Percentiles rank a stretch among this genome's conserved stretches.
Evolutionary conservation across 2,329 filamentous ascomycete species (phyloP).

Genomic region (Beauveria sp.): DNA sequence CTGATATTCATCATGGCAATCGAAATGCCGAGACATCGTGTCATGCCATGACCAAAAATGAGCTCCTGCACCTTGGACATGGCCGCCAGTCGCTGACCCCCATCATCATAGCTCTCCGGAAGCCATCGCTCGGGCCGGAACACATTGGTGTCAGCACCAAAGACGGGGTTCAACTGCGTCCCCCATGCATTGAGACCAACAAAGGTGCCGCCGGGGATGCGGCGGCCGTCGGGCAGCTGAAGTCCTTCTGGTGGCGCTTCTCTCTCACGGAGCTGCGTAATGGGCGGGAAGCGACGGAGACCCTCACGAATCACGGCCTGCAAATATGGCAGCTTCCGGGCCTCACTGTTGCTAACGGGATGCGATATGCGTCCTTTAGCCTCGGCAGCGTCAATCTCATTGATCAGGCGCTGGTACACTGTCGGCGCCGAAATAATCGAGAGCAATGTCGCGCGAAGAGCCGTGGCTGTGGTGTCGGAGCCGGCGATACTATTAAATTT

Average conservation of each 20-base stretch:
- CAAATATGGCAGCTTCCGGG: not conserved
- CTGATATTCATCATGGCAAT: slow-evolving; percentile 3
- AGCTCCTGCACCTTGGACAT: not conserved
- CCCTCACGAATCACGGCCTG: not conserved
- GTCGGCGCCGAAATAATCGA: not conserved
- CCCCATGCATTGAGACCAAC: not conserved
- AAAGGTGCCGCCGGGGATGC: not conserved
- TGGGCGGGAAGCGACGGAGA: not conserved
- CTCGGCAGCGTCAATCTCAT: not conserved
- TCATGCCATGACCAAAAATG: slow-evolving; percentile 1
- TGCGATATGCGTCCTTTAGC: not conserved
- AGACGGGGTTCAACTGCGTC: not conserved
- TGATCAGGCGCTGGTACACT: not conserved
- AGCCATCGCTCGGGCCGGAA: not conserved
- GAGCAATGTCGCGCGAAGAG: not conserved
- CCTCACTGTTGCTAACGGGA: not conserved
- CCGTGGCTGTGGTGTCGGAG: slow-evolving; percentile 1
- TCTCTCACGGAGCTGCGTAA: not conserved
- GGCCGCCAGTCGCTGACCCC: not conserved
- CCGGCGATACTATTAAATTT: not conserved
- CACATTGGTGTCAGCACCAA: not conserved
- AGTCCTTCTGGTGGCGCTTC: not conserved
- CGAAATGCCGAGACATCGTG: not conserved
- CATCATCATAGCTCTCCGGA: not conserved
- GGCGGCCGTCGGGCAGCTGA: not conserved